Evolutionary conservation across 2,329 filamentous ascomycete species (phyloP), one percentile per base, ranked within the genome.

Genomic region (Rhynchosporium graminicola): DNA sequence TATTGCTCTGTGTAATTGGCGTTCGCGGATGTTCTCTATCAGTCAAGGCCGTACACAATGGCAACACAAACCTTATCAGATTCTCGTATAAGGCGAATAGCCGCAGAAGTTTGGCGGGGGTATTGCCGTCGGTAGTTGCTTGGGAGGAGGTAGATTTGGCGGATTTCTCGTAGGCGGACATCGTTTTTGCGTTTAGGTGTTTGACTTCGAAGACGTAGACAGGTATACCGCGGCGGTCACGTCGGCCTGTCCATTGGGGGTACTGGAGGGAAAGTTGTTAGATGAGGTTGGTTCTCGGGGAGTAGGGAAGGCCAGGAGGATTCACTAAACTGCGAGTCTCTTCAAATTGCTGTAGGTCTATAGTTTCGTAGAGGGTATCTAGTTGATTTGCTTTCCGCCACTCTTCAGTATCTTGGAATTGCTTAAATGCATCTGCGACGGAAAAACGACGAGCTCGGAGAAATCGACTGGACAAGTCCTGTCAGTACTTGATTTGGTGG

Each of bases 11-110:
- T 45, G 92, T 94, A 70, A 97, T 92, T 6, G 94, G 94, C n/a
- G 91, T 92, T 67, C 88, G 85, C 3, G 88, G 83, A 74, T 90
- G 80, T 7, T 87, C 85, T 71, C 93, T 85, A 70, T 91, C 84
- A 51, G 80, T 78, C 65, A 96, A 83, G 71, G 90, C 84, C 45
- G 91, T 91, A 78, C 90, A 93, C 50, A 97, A 78, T 2, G 94
- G 93, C 79, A 96, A 87, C 67, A 88, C 87, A 76, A 97, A 97
- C 69, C 89, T 85, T 42, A 90, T 92, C 62, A 97, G 82, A 77
- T 95, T 95, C 79, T 98, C 94, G 79, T 98, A 98, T 15, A 97
- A 82, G 1, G 93, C 92, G 74, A 97, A 97, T 4, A 98, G 83
- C 29, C 92, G 90, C 58, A 97, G 81, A 72, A 97, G 84, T 73